These are phyloP conservation scores for Yarrowia keelungensis DNA, from an alignment of 805 yeast species.

Conservation along the genomic window DNA sequence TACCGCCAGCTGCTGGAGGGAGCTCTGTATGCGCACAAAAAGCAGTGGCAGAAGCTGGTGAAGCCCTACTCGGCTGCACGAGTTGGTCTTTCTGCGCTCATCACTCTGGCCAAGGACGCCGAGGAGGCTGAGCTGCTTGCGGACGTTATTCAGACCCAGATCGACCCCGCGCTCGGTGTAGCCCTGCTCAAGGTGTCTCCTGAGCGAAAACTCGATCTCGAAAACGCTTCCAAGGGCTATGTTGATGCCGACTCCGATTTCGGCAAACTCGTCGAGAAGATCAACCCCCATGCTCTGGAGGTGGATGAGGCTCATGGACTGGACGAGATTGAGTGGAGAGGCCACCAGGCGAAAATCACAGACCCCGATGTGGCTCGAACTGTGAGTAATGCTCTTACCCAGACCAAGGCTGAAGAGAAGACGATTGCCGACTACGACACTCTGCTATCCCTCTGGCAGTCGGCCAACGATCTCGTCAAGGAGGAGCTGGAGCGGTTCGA, in stretches of 20 bases:
- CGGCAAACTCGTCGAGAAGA: conserved; percentile 52
- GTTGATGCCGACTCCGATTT: conserved; percentile 45
- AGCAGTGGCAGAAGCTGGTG: conserved; percentile 63
- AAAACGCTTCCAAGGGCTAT: conserved; percentile 53
- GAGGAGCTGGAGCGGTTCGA: conserved; percentile 59
- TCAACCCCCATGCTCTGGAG: conserved; percentile 48
- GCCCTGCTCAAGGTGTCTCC: conserved; percentile 56
- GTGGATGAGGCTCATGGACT: conserved; percentile 48
- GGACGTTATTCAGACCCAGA: conserved; percentile 62
- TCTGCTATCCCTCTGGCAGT: conserved; percentile 70
- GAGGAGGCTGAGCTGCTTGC: conserved; percentile 52
- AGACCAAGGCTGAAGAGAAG: conserved; percentile 44
- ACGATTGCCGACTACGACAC: conserved; percentile 62
- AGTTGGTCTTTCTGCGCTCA: conserved; percentile 64
- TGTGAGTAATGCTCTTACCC: conserved; percentile 46
- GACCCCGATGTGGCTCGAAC: conserved; percentile 73
- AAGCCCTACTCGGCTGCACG: conserved; percentile 65
- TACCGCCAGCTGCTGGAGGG: conserved; percentile 60
- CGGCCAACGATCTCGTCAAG: conserved; percentile 66
- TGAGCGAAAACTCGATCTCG: conserved; percentile 56
- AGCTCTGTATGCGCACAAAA: conserved; percentile 58
- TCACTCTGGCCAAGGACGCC: conserved; percentile 44
- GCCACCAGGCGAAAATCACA: conserved; percentile 65
- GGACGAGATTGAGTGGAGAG: conserved; percentile 63
- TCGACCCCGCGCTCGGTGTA: conserved; percentile 71